Evolutionary conservation across 768 basidiomycete genomes (phyloP).

Genomic region (Harrya chromipes): DNA sequence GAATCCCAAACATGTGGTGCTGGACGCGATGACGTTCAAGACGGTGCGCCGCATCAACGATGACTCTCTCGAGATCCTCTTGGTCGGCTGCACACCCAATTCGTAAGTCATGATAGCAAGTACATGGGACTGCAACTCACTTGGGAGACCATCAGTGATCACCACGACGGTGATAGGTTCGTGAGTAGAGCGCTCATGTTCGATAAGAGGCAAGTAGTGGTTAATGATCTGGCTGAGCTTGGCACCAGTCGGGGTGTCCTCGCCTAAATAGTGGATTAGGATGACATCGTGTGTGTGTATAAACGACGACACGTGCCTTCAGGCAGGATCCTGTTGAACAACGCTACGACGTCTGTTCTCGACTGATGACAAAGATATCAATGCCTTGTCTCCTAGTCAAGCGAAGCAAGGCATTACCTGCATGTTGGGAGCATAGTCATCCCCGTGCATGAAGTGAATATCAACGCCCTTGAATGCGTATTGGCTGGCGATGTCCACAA

Average conservation of each 20-base stretch:
- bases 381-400: neutral
- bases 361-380: constrained; percentile 10
- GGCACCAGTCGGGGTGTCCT: constrained; percentile 39
- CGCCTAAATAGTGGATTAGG: constrained; percentile 10
- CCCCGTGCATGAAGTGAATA: constrained; percentile 40
- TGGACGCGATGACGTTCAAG: constrained; percentile 36
- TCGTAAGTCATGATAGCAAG: neutral
- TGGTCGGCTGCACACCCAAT: constrained; percentile 25
- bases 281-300: neutral
- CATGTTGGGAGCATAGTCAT: constrained; percentile 29
- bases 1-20: constrained; percentile 41
- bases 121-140: constrained; percentile 21
- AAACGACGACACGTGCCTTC: constrained; percentile 13
- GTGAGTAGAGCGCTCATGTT: constrained; percentile 26
- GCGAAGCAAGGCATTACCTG: constrained; percentile 8
- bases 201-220: constrained; percentile 34
- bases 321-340: constrained; percentile 27
- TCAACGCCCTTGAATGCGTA: constrained; percentile 40
- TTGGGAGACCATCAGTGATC: constrained; percentile 41
- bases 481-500: constrained; percentile 35
- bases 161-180: constrained; percentile 37
- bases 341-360: constrained; percentile 16
- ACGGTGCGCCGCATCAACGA: constrained; percentile 37
- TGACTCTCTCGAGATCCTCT: constrained; percentile 23
- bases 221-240: constrained; percentile 37